Evolutionary conservation across 352 stramenopile genomes (phyloP).

Genomic region (Globisporangium emineosum): DNA sequence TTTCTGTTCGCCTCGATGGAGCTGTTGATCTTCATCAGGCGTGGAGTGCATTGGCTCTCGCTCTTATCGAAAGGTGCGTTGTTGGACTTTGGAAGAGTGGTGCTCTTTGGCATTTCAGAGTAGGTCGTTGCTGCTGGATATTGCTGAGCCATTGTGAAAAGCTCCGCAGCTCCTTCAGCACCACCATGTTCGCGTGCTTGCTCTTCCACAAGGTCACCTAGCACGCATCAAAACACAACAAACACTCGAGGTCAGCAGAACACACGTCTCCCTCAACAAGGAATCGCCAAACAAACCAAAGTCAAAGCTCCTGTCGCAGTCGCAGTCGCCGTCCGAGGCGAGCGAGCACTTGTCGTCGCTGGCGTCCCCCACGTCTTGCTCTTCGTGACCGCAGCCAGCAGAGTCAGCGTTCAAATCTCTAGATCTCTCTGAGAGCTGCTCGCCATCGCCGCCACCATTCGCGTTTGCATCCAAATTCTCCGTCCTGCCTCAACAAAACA

Average conservation of each 20-base stretch:
- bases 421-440: conserved; percentile 17
- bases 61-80: background rate
- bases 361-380: background rate
- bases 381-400: background rate
- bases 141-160: background rate
- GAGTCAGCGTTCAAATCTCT: background rate
- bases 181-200: background rate
- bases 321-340: background rate
- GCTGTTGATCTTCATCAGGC: background rate
- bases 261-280: too few relatives aligned
- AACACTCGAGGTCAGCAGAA: background rate
- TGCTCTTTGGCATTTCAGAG: background rate
- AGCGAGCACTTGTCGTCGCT: background rate
- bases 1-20: background rate
- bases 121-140: background rate
- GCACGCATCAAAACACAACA: background rate
- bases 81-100: background rate
- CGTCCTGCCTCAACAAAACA: conserved; percentile 22
- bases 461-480: conserved; percentile 16
- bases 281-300: conserved; percentile 35
- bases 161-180: too few relatives aligned
- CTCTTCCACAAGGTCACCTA: conserved; percentile 41
- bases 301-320: conserved; percentile 46
- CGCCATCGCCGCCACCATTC: background rate
- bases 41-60: background rate